These are phyloP conservation scores for Aureobasidium pullulans DNA, from an alignment of 2,329 filamentous ascomycete genomes.

Conservation along the genomic window DNA sequence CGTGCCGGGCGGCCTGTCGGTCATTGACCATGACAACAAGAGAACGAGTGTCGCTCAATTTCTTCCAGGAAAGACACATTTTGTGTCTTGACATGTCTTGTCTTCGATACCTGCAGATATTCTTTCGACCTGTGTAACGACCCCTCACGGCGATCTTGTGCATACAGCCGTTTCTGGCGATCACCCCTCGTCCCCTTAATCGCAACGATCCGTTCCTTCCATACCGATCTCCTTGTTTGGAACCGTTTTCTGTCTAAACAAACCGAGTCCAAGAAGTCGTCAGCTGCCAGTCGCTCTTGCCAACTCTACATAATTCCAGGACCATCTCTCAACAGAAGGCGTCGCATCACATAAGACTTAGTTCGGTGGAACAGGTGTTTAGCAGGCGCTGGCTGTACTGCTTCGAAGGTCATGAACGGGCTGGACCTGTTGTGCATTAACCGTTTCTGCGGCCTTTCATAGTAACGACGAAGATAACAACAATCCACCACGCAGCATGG, in stretches of 20 bases:
- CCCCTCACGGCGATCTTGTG: neutral
- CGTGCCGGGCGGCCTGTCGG: slow-evolving; percentile 2
- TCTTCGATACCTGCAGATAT: neutral
- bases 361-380: neutral
- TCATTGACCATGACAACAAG: slow-evolving; percentile 2
- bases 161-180: neutral
- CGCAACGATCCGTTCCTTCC: slow-evolving; percentile 5
- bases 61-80: neutral
- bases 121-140: slow-evolving; percentile 2
- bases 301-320: neutral
- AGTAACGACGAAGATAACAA: neutral
- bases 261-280: neutral
- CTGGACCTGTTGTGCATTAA: slow-evolving; percentile 12
- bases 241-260: slow-evolving; percentile 4
- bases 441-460: neutral
- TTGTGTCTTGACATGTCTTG: slow-evolving; percentile 1
- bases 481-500: neutral
- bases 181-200: slow-evolving; percentile 3
- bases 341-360: neutral
- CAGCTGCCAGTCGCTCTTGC: neutral
- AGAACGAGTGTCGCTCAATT: neutral
- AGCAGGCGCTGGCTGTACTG: slow-evolving; percentile 3
- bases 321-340: neutral
- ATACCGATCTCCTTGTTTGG: slow-evolving; percentile 4
- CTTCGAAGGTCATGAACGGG: slow-evolving; percentile 6